A percentile compares a stretch with the other conserved stretches of the same genome.
These are phyloP conservation scores for Paraurostyla sp. DNA, from an alignment of 73 alveolate species.

Conservation along the genomic window DNA sequence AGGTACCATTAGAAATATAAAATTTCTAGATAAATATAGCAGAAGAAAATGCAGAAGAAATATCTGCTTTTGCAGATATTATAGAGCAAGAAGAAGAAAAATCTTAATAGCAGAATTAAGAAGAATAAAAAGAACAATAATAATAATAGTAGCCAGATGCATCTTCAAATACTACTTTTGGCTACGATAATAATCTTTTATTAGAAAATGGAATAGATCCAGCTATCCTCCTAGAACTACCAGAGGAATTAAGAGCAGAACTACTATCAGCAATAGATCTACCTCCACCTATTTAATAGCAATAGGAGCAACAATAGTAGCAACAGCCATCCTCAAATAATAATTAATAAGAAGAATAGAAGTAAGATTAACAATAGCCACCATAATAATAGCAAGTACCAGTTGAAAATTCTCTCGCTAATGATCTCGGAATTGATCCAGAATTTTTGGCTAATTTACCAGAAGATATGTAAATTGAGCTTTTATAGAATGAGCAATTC, in stretches of 20 bases:
- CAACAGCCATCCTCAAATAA: neutral
- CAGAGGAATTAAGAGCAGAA: constrained; percentile 71
- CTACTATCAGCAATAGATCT: constrained; percentile 53
- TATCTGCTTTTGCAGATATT: too few relatives aligned
- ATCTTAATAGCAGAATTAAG: too few relatives aligned
- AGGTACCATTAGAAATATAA: too few relatives aligned
- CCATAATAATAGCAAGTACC: neutral
- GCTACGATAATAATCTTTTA: constrained; percentile 36
- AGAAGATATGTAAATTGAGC: constrained; percentile 66
- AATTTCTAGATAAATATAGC: too few relatives aligned
- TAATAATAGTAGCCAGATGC: neutral
- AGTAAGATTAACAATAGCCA: neutral
- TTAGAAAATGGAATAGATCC: constrained; percentile 68
- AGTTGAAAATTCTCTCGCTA: constrained; percentile 30
- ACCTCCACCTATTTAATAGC: neutral
- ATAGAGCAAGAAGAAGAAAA: too few relatives aligned
- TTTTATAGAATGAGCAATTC: constrained; percentile 52
- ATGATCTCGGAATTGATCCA: constrained; percentile 72
- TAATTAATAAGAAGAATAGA: neutral
- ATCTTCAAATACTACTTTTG: constrained; percentile 1
- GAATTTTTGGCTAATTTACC: constrained; percentile 73
- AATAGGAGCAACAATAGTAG: constrained; percentile 11
- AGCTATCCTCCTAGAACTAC: constrained; percentile 58
- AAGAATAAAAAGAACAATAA: constrained; percentile 22
- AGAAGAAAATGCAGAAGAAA: too few relatives aligned